Conservation (phyloP, 192 early-diverging fungal species). For the Backusella tarrabulga region DNA sequence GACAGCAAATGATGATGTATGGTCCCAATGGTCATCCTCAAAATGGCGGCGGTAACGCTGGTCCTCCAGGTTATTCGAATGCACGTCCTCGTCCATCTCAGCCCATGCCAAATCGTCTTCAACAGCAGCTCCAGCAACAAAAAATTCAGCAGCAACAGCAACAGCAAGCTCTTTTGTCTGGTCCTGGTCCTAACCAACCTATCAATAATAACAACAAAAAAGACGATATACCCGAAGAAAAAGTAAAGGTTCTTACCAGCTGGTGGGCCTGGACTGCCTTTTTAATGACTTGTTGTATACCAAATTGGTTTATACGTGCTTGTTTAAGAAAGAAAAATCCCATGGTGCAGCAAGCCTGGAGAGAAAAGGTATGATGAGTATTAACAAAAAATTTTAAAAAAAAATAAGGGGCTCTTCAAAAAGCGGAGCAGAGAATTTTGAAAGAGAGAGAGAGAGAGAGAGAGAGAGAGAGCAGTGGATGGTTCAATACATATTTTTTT, state of each 20-base stretch:
- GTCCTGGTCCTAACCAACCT: background rate
- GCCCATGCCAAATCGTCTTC: constrained; percentile 26
- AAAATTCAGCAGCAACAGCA: constrained; percentile 24
- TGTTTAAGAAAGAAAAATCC: constrained; percentile 42
- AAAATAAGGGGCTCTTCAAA: constrained; percentile 11
- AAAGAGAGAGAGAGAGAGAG: too few species aligned
- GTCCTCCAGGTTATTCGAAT: background rate
- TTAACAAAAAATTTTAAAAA: background rate
- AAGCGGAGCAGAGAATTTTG: too few species aligned
- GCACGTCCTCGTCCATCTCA: background rate
- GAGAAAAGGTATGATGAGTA: constrained; percentile 47
- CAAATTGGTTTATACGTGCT: constrained; percentile 38
- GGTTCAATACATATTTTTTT: background rate
- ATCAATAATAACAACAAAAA: background rate
- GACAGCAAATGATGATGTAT: constrained; percentile 9
- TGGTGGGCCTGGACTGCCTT: constrained; percentile 43
- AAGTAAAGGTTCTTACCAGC: constrained; percentile 29
- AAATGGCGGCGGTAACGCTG: background rate
- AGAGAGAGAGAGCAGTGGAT: constrained; percentile 14
- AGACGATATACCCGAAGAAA: constrained; percentile 14
- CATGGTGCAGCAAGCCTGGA: constrained; percentile 51
- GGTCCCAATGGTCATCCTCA: constrained; percentile 6
- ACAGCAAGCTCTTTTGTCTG: constrained; percentile 9
- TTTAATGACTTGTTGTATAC: constrained; percentile 48
- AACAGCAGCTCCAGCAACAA: constrained; percentile 31